Evolutionary conservation across 2,329 filamentous ascomycete genomes (phyloP), one percentile per base, ranked within the genome.

Genomic region (Aspergillus unguis): DNA sequence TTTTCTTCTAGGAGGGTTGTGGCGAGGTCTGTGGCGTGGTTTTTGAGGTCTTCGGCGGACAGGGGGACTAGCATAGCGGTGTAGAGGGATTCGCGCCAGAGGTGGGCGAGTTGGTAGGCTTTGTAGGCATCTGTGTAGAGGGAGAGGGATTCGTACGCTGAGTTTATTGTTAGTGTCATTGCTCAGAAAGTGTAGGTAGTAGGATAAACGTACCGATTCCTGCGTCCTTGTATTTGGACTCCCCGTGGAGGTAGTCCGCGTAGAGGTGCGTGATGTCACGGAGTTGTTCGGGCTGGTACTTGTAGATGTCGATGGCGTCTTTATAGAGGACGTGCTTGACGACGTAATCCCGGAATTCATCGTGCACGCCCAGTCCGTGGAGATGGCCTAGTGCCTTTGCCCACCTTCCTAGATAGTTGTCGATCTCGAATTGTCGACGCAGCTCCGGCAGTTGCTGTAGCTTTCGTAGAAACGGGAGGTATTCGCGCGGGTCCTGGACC

Each of bases 31-130:
- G 75, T 77, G n/a, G 90, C 90, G 17, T 96, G 82, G 33, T 84
- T 80, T 3, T 70, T 65, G 32, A 95, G 77, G 10, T 87, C 81
- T 0, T 79, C 75, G 0, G 77, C 63, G 0, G 84, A 77, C 3
- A 91, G 70, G 0, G 85, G 80, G 1, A 86, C 83, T 52, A 88
- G 82, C 50, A 85, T 83, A 4, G 92, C 92, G 43, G 84, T 84
- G 62, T 87, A 90, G 44, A 99, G 83, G 26, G 90, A 90, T 71
- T 99, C 92, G 48, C 89, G 90, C 94, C 94, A 99, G 72, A 88
- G 81, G 36, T 90, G 88, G 1, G 90, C 90, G 1, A 87, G 83
- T 55, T 89, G 85, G 73, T 96, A 99, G 67, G 88, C 89, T 63
- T 85, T 82, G 55, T 87, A 91, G 7, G 94, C 92, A 36, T 86